Percentiles rank a stretch among this genome's conserved stretches.
Evolutionary conservation across 2,329 filamentous ascomycete genomes (phyloP).

Genomic region (Cordyceps javanica): DNA sequence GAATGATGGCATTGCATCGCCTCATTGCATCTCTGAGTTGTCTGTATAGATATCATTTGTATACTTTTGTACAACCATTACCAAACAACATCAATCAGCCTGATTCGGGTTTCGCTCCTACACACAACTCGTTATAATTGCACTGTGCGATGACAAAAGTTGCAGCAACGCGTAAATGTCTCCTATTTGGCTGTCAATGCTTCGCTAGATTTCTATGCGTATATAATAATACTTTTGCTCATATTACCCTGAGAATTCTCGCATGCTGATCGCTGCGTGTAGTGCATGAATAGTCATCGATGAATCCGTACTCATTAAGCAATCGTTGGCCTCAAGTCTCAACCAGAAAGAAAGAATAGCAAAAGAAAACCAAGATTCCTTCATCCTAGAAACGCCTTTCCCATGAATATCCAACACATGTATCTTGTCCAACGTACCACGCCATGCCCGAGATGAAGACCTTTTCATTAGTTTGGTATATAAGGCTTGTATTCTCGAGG

Average conservation of each 20-base stretch:
- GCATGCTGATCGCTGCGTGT: neutral
- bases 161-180: neutral
- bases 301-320: neutral
- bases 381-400: neutral
- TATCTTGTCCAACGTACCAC: neutral
- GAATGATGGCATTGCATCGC: neutral
- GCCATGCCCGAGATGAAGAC: neutral
- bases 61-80: neutral
- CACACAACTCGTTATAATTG: neutral
- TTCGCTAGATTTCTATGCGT: neutral
- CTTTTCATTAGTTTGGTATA: neutral
- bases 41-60: neutral
- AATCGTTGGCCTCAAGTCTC: neutral
- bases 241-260: neutral
- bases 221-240: neutral
- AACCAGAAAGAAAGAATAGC: neutral
- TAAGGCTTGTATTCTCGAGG: constrained; percentile 1
- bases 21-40: neutral
- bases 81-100: no score
- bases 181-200: neutral
- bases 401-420: neutral
- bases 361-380: no score
- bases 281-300: neutral
- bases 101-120: no score
- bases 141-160: neutral